phyloP scores from a whole-genome alignment of 1,139 yeast genomes.

The Candida dubliniensis region DNA sequence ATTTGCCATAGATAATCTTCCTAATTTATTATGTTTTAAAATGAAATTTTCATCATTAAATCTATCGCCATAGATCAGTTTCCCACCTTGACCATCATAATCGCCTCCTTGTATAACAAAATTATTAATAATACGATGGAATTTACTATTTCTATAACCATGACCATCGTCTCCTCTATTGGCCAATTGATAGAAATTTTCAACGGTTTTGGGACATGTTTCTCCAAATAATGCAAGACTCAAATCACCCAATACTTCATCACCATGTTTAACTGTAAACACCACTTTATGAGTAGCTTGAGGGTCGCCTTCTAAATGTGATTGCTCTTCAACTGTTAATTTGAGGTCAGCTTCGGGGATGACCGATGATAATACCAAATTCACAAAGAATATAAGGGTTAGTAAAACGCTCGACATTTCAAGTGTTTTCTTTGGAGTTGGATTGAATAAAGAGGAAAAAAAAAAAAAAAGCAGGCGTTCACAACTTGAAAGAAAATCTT shows the following conservation, averaged over 20 bases:
- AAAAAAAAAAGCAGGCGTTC: neutral
- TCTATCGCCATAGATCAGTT: conserved; percentile 30
- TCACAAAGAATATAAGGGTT: conserved; percentile 3
- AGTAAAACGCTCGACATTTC: no score
- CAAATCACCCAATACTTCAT: conserved; percentile 21
- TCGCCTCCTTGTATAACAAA: conserved; percentile 47
- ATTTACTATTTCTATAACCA: conserved; percentile 32
- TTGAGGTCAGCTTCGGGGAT: conserved; percentile 8
- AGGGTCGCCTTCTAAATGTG: conserved; percentile 24
- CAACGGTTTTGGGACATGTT: conserved; percentile 39
- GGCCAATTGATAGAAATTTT: conserved; percentile 36
- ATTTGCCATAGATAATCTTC: conserved; percentile 46
- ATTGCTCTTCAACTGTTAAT: conserved; percentile 13
- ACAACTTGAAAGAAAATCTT: no score
- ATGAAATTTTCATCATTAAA: conserved; percentile 42
- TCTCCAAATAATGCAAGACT: conserved; percentile 29
- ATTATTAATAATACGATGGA: conserved; percentile 40
- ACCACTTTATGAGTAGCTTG: conserved; percentile 27
- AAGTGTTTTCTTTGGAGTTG: no score
- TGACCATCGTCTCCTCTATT: conserved; percentile 34
- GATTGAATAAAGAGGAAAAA: neutral
- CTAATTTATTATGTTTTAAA: conserved; percentile 35
- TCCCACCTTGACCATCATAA: conserved; percentile 33
- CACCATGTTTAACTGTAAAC: conserved; percentile 22
- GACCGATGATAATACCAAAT: conserved; percentile 6